phyloP scores from a whole-genome alignment of 2,329 filamentous ascomycete species.

The Davidsoniella eucalypti region DNA sequence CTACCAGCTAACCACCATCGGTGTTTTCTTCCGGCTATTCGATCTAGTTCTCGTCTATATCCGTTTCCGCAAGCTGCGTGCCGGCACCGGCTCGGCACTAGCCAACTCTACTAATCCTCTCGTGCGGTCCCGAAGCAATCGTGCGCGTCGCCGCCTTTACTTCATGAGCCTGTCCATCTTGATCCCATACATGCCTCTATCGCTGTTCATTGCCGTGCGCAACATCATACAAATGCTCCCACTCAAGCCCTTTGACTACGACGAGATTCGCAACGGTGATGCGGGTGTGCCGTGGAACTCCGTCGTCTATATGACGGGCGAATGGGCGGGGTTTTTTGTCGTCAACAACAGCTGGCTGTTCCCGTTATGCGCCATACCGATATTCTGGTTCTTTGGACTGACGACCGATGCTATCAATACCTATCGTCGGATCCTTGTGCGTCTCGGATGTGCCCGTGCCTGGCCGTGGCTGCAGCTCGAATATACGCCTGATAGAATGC shows the following conservation, averaged over 20 bases:
- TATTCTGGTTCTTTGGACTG: slow-evolving; percentile 39
- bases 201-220: slow-evolving; percentile 23
- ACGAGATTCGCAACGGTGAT: slow-evolving; percentile 22
- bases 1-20: slow-evolving; percentile 2
- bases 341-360: slow-evolving; percentile 33
- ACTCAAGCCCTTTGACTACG: slow-evolving; percentile 25
- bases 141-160: slow-evolving; percentile 36
- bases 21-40: background rate
- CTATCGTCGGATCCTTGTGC: slow-evolving; percentile 27
- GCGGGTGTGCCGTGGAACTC: slow-evolving; percentile 27
- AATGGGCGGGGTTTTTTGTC: slow-evolving; percentile 22
- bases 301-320: slow-evolving; percentile 29
- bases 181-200: slow-evolving; percentile 33
- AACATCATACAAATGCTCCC: slow-evolving; percentile 23
- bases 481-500: slow-evolving; percentile 21
- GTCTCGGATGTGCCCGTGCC: slow-evolving; percentile 25
- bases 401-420: slow-evolving; percentile 35
- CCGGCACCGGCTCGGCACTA: slow-evolving; percentile 24
- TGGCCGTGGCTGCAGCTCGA: slow-evolving; percentile 27
- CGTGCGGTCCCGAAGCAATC: slow-evolving; percentile 18
- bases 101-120: slow-evolving; percentile 7
- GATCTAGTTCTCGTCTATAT: slow-evolving; percentile 28
- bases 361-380: slow-evolving; percentile 29
- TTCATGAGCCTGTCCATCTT: slow-evolving; percentile 37
- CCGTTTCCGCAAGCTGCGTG: slow-evolving; percentile 31